Percentiles rank a stretch among this genome's conserved stretches.
These are phyloP conservation scores for Chaetomiaceae sp. DNA, from an alignment of 2,329 filamentous ascomycete species.

Conservation along the genomic window DNA sequence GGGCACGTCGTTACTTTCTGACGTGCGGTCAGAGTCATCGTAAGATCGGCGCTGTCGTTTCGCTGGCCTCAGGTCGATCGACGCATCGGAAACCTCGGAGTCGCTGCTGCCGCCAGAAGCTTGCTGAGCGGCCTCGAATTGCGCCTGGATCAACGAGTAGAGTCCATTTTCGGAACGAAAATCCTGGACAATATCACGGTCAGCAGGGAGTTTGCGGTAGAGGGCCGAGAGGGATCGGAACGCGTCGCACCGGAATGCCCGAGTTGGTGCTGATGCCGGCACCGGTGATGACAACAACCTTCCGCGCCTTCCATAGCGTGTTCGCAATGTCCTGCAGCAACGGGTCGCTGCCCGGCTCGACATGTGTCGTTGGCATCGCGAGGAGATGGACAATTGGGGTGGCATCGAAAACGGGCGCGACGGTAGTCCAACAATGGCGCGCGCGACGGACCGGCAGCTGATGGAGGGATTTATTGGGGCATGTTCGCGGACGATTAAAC, in stretches of 20 bases:
- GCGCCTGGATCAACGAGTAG: constrained; percentile 66
- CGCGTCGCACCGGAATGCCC: constrained; percentile 59
- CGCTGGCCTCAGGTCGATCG: constrained; percentile 25
- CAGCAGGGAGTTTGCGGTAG: constrained; percentile 12
- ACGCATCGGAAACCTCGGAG: constrained; percentile 29
- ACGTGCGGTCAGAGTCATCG: constrained; percentile 18
- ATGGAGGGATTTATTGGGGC: constrained; percentile 1
- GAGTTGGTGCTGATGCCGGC: constrained; percentile 73
- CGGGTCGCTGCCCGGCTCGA: constrained; percentile 47
- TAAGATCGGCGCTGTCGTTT: constrained; percentile 36
- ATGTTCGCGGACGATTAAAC: not conserved
- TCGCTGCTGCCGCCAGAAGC: constrained; percentile 29
- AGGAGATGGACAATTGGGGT: not conserved
- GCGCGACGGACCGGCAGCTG: not conserved
- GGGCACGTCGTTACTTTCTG: not conserved
- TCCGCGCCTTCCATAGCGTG: constrained; percentile 58
- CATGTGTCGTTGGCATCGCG: constrained; percentile 56
- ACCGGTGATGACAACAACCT: constrained; percentile 67
- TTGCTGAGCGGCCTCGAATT: constrained; percentile 52
- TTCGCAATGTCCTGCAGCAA: constrained; percentile 63
- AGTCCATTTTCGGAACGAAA: constrained; percentile 69
- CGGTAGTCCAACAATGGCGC: not conserved
- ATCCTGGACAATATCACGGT: constrained; percentile 43
- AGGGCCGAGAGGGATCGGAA: not conserved
- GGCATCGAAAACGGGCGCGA: constrained; percentile 1